These are phyloP conservation scores for Verbena officinalis DNA, from an alignment of 257 asterid genomes.

Conservation along the genomic window DNA sequence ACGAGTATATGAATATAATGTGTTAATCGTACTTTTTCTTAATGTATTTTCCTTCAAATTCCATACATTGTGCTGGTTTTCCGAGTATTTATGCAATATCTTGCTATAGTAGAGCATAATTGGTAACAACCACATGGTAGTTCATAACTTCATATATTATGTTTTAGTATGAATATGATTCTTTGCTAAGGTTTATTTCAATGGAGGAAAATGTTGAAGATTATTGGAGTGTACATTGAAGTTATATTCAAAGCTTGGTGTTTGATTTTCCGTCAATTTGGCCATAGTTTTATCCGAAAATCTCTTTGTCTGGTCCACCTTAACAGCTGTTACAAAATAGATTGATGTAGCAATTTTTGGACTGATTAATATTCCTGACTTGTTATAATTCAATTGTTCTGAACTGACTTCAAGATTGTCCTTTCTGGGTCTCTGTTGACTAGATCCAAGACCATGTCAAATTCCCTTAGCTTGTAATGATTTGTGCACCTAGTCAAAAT, in stretches of 20 bases:
- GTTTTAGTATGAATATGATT: background rate
- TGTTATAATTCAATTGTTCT: background rate
- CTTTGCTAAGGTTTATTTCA: background rate
- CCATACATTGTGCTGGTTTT: background rate
- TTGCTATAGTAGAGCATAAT: background rate
- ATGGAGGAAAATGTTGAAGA: background rate
- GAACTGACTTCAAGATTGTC: slow-evolving; percentile 6
- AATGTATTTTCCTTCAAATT: background rate
- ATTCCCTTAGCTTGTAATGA: background rate
- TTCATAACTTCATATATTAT: too few relatives aligned
- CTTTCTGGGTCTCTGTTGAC: background rate
- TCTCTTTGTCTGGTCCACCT: background rate
- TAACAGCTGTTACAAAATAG: background rate
- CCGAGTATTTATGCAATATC: too few relatives aligned
- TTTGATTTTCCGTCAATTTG: slow-evolving; percentile 15
- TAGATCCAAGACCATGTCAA: slow-evolving; percentile 6
- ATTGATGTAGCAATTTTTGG: background rate
- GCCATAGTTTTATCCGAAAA: slow-evolving; percentile 10
- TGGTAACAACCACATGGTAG: background rate
- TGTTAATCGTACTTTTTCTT: background rate
- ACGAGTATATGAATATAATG: background rate
- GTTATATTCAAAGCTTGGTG: background rate
- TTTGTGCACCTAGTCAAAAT: background rate
- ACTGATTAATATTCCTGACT: background rate
- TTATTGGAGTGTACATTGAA: background rate